Evolutionary conservation across 1,284 basidiomycete genomes (phyloP).

Genomic region (Singerocomus inundabilis): DNA sequence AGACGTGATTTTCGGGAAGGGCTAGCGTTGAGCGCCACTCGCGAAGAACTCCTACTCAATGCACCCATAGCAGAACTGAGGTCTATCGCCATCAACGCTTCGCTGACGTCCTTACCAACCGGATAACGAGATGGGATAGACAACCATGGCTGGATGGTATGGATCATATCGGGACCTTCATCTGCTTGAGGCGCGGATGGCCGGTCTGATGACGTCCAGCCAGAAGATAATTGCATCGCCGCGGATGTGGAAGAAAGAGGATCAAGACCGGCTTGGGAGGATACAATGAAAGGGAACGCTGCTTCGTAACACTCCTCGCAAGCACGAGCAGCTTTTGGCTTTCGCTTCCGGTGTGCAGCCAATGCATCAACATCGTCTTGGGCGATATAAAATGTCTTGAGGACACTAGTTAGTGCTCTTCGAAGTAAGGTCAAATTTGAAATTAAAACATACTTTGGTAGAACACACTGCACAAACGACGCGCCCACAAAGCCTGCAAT

Average conservation of each 20-base stretch:
- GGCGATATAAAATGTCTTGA: slow-evolving; percentile 75
- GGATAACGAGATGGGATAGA: slow-evolving; percentile 30
- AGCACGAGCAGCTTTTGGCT: slow-evolving; percentile 69
- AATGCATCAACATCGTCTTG: slow-evolving; percentile 47
- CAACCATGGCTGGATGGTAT: slow-evolving; percentile 31
- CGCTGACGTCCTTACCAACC: slow-evolving; percentile 21
- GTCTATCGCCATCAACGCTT: slow-evolving; percentile 45
- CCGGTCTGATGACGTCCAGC: slow-evolving; percentile 14
- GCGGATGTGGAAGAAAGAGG: slow-evolving; percentile 3
- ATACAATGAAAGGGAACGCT: slow-evolving; percentile 66
- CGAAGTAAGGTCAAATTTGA: background rate
- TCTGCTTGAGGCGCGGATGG: slow-evolving; percentile 24
- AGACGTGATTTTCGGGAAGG: slow-evolving; percentile 27
- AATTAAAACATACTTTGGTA: slow-evolving; percentile 53
- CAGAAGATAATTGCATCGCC: slow-evolving; percentile 5
- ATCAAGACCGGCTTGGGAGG: slow-evolving; percentile 17
- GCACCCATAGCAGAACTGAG: slow-evolving; percentile 8
- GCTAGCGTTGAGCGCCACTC: slow-evolving; percentile 21
- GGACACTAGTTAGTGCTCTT: background rate
- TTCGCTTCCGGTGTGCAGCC: slow-evolving; percentile 45
- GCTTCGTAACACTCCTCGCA: slow-evolving; percentile 86
- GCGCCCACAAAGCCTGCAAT: slow-evolving; percentile 86
- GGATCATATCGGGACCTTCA: slow-evolving; percentile 7
- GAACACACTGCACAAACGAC: slow-evolving; percentile 86
- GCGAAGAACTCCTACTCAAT: slow-evolving; percentile 29